A percentile compares a stretch with the other conserved stretches of the same genome.
Conservation (phyloP, 169 alveolate genomes). For the Cyclospora cayetanensis region DNA sequence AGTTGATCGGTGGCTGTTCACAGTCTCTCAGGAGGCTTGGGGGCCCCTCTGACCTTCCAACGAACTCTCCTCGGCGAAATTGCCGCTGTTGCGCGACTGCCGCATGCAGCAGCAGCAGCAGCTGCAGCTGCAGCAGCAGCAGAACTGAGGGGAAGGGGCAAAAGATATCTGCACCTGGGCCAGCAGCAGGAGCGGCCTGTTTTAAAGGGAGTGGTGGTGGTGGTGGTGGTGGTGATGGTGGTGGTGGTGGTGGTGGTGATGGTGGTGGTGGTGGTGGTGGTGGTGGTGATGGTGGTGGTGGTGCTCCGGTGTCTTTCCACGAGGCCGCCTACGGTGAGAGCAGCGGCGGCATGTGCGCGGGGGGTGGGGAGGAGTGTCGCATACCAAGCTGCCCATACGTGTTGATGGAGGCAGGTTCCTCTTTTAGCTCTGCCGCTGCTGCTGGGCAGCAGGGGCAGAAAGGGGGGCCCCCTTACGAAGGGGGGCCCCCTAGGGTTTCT, state of each 20-base stretch:
- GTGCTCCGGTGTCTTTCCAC: background rate
- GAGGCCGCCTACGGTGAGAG: background rate
- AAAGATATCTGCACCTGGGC: background rate
- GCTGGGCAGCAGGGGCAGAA: background rate
- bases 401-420: background rate
- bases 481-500: too few species aligned
- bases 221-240: background rate
- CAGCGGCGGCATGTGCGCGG: constrained; percentile 23
- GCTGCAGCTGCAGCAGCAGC: constrained; percentile 30
- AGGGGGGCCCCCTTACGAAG: background rate
- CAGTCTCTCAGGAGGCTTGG: too few species aligned
- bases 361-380: background rate
- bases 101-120: background rate
- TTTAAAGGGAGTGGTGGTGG: background rate
- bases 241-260: background rate
- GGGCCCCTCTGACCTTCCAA: too few species aligned
- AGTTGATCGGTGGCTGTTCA: too few species aligned
- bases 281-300: background rate
- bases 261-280: background rate
- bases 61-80: too few species aligned
- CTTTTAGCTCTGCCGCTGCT: background rate
- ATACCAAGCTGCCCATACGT: background rate
- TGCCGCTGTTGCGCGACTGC: background rate
- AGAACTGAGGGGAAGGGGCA: background rate
- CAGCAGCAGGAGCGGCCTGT: background rate